Base-by-base conservation (phyloP, 345 rosid species). In the Linum lewisii region DNA sequence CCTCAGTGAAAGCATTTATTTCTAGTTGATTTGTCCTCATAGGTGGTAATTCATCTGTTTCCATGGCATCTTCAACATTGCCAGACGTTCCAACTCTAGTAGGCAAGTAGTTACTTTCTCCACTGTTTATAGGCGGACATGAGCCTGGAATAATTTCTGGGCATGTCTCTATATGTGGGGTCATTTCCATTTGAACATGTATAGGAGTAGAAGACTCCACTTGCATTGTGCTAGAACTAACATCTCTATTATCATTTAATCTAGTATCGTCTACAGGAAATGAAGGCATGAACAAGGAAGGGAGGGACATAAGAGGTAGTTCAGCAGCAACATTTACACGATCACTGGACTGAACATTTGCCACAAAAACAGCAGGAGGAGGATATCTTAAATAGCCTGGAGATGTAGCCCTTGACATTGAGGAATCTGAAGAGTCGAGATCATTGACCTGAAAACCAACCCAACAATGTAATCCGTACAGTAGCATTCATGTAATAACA, bases 361-460 rank as follows among this genome's bases (percentile, higher is more conserved):
- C 70, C 64, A 83, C 65, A 63, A 79, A 79, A 56, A 85, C 77
- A 69, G 78, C 72, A 61, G 93, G 84, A 18, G 82, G 83, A 37
- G 93, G 83, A 75, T 85, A 81, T 54, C 52, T 80, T 76, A 76
- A 65, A 71, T 81, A 81, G 47, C 89, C 87, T 25, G 79, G 82
- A 24, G 85, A 74, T 61, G 89, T 83, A 67, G 89, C 93, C 18
- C 66, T 71, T 38, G 86, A 69, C 84, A 83, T 81, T 18, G 75
- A 67, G 23, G 89, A 79, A 69, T 83, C 93, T 67, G 93, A 68
- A 32, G 83, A 78, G 78, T 81, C 88, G 67, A 85, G 86, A 72
- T 85, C 93, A 71, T 83, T 85, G 74, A 83, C 86, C 93, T 85
- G 81, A 80, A 75, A 71, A 71, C 66, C 72, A 71, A 54, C 67